Evolutionary conservation across 2,329 filamentous ascomycete species (phyloP).

Genomic region (Aspergillus sp.): DNA sequence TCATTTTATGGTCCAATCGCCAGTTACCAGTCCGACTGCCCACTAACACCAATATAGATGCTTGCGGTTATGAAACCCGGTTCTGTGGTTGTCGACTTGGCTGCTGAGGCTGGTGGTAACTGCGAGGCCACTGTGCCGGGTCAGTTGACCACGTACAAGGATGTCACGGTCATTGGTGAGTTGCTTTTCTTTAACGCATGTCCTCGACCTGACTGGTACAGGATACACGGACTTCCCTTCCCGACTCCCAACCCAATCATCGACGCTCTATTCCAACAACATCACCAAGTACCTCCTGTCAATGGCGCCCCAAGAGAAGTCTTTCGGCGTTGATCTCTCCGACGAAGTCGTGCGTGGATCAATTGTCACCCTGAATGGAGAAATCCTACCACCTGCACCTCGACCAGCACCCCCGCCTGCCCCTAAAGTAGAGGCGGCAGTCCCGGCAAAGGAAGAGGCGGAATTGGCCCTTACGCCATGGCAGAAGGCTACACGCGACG

Average conservation of each 20-base stretch:
- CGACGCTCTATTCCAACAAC: constrained; percentile 89
- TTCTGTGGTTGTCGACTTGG: constrained; percentile 82
- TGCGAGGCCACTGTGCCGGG: constrained; percentile 78
- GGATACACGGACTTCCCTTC: constrained; percentile 86
- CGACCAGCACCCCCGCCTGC: constrained; percentile 60
- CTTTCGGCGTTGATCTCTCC: constrained; percentile 74
- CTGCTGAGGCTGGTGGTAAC: constrained; percentile 83
- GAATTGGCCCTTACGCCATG: constrained; percentile 72
- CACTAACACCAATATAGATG: constrained; percentile 51
- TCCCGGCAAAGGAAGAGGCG: constrained; percentile 52
- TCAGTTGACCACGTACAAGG: constrained; percentile 67
- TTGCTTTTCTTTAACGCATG: neutral
- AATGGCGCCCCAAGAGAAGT: constrained; percentile 72
- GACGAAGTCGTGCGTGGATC: constrained; percentile 85
- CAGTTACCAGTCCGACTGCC: too few species aligned
- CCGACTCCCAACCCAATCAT: constrained; percentile 81
- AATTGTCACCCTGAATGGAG: constrained; percentile 76
- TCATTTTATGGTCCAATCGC: constrained; percentile 1
- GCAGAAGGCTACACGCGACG: constrained; percentile 75
- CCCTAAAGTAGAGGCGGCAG: constrained; percentile 49
- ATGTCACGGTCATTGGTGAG: constrained; percentile 78
- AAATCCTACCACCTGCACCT: constrained; percentile 72
- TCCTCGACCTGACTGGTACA: constrained; percentile 22
- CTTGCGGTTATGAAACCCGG: constrained; percentile 84
- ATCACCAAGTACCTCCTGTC: constrained; percentile 85